Conservation (phyloP, 352 stramenopile genomes). For the Phytophthora brassicae region DNA sequence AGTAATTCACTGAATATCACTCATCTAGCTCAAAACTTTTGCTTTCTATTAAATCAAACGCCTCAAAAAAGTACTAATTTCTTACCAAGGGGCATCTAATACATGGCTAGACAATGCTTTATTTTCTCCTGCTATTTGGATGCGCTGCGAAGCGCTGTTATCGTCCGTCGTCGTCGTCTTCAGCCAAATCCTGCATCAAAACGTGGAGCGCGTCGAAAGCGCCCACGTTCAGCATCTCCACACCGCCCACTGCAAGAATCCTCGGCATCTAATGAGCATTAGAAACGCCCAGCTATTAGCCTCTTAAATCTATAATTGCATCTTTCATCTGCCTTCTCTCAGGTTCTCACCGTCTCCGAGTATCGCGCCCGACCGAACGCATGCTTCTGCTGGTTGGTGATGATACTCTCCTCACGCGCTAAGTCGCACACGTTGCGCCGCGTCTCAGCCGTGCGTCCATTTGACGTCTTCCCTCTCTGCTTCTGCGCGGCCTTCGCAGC, state of each 20-base stretch:
- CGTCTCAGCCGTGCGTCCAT: conserved; percentile 3
- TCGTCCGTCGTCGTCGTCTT: conserved; percentile 75
- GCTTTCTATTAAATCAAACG: background rate
- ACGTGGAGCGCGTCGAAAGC: conserved; percentile 46
- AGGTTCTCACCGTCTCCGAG: conserved; percentile 41
- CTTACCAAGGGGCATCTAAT: too few species aligned
- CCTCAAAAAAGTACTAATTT: too few species aligned
- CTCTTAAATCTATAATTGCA: background rate
- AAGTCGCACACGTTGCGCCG: conserved; percentile 24
- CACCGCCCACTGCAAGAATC: conserved; percentile 33
- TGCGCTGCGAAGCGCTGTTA: conserved; percentile 44
- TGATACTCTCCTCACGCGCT: conserved; percentile 45
- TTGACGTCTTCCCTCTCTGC: background rate
- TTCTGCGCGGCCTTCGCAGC: conserved; percentile 19
- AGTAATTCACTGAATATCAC: conserved; percentile 33
- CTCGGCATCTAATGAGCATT: conserved; percentile 42
- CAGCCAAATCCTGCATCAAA: conserved; percentile 40
- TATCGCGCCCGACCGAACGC: conserved; percentile 49
- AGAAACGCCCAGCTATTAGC: conserved; percentile 6
- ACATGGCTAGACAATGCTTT: background rate
- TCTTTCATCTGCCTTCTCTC: background rate
- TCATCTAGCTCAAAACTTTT: conserved; percentile 9
- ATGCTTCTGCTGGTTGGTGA: conserved; percentile 47
- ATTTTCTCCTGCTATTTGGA: conserved; percentile 32
- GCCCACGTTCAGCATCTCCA: conserved; percentile 40